These are phyloP conservation scores for Anacardium occidentale DNA, from an alignment of 345 rosid genomes.

Conservation along the genomic window DNA sequence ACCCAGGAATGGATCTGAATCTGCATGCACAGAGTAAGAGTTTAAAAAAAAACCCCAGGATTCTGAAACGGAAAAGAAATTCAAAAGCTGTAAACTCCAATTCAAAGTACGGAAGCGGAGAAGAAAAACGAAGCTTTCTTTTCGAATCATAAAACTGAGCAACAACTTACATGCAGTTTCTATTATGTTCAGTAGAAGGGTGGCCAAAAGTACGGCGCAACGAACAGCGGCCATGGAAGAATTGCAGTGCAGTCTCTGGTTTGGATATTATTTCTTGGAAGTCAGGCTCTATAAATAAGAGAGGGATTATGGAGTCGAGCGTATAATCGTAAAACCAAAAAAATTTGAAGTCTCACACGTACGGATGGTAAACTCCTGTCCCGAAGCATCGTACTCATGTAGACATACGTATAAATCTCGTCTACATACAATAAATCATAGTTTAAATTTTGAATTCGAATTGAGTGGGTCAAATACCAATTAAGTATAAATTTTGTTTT, in stretches of 20 bases:
- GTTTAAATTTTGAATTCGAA: too few relatives aligned
- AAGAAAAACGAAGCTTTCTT: not conserved
- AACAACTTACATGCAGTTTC: slow-evolving; percentile 47
- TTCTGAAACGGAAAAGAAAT: not conserved
- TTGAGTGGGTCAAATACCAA: too few relatives aligned
- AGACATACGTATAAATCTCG: not conserved
- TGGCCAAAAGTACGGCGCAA: slow-evolving; percentile 25
- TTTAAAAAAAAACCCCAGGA: not conserved
- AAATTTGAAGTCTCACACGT: not conserved
- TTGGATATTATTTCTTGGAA: not conserved
- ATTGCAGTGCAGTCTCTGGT: slow-evolving; percentile 19
- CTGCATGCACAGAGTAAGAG: slow-evolving; percentile 28
- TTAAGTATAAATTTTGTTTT: too few relatives aligned
- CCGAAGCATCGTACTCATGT: too few relatives aligned
- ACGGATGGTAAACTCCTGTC: too few relatives aligned
- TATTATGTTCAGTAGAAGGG: slow-evolving; percentile 31
- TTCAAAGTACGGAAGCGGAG: not conserved
- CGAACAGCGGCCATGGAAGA: slow-evolving; percentile 42
- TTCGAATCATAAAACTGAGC: not conserved
- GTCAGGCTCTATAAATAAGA: slow-evolving; percentile 11
- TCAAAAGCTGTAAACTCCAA: not conserved
- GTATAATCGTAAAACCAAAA: slow-evolving; percentile 12
- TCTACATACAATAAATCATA: too few relatives aligned
- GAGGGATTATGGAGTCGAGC: not conserved
- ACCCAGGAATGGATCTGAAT: slow-evolving; percentile 71